Conservation (phyloP, 2,329 filamentous ascomycete genomes). For the Botryotinia globosa region DNA sequence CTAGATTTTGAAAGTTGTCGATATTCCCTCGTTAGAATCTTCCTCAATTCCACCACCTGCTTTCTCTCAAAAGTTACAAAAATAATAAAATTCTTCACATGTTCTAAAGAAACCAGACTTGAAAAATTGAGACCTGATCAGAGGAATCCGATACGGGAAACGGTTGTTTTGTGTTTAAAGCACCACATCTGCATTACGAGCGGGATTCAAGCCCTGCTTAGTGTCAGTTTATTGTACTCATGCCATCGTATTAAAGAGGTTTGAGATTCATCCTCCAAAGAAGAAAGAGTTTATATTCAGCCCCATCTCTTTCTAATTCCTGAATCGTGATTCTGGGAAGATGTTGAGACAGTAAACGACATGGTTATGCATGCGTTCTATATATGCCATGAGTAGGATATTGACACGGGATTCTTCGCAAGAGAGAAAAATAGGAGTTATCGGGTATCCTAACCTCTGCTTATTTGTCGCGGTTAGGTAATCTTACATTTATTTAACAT, state of each 20-base stretch:
- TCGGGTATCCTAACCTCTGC: no score
- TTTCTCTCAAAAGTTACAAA: neutral
- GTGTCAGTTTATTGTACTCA: neutral
- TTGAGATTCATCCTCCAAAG: neutral
- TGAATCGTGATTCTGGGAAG: no score
- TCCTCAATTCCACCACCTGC: neutral
- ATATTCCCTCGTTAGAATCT: neutral
- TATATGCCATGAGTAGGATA: no score
- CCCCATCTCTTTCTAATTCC: no score
- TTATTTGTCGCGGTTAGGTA: no score
- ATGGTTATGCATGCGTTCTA: no score
- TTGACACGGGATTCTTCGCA: no score
- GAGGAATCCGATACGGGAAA: neutral
- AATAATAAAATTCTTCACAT: neutral
- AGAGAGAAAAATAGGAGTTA: no score
- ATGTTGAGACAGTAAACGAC: no score
- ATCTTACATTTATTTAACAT: no score
- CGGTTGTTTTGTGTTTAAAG: neutral
- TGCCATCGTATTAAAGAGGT: neutral
- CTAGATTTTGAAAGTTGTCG: neutral
- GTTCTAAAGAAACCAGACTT: fast-evolving
- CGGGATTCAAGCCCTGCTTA: neutral
- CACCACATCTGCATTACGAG: neutral
- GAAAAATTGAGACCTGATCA: neutral
- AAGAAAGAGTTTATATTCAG: no score